phyloP scores from a whole-genome alignment of 2,329 filamentous ascomycete genomes.

The Diaporthe ilicicola region DNA sequence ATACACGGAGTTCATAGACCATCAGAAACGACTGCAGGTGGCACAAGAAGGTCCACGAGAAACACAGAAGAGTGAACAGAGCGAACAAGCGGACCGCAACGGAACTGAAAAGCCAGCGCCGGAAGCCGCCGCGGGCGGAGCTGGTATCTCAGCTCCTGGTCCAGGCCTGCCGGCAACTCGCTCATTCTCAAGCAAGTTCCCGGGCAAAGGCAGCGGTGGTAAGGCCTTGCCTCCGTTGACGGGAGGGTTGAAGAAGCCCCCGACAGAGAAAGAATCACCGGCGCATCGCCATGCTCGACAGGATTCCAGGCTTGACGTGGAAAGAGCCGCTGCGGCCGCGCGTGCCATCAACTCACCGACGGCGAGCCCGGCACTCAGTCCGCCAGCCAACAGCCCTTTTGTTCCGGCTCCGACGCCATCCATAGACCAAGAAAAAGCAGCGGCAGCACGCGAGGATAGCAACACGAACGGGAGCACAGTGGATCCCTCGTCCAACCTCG shows the following conservation, averaged over 20 bases:
- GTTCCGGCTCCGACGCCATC: constrained; percentile 28
- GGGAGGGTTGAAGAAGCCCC: constrained; percentile 8
- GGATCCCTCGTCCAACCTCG: constrained; percentile 28
- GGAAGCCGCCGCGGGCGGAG: constrained; percentile 44
- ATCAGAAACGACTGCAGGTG: constrained; percentile 79
- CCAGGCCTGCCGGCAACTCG: constrained; percentile 48
- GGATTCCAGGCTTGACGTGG: constrained; percentile 38
- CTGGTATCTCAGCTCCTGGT: constrained; percentile 53
- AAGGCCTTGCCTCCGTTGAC: constrained; percentile 38
- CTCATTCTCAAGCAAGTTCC: constrained; percentile 46
- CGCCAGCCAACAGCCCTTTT: constrained; percentile 24
- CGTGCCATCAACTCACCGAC: constrained; percentile 37
- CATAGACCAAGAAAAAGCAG: constrained; percentile 35
- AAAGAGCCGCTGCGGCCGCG: constrained; percentile 42
- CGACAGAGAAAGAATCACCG: constrained; percentile 22
- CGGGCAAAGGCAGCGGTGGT: constrained; percentile 39
- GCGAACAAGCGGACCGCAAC: constrained; percentile 50
- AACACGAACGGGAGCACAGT: constrained; percentile 28
- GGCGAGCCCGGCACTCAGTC: constrained; percentile 25
- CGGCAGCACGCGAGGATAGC: constrained; percentile 36
- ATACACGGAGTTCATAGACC: constrained; percentile 85
- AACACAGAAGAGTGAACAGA: constrained; percentile 60
- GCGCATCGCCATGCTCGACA: constrained; percentile 33
- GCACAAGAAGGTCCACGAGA: constrained; percentile 57
- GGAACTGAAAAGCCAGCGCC: constrained; percentile 39